Base-by-base conservation (phyloP, 768 basidiomycete genomes). In the Cystofilobasidium capitatum region DNA sequence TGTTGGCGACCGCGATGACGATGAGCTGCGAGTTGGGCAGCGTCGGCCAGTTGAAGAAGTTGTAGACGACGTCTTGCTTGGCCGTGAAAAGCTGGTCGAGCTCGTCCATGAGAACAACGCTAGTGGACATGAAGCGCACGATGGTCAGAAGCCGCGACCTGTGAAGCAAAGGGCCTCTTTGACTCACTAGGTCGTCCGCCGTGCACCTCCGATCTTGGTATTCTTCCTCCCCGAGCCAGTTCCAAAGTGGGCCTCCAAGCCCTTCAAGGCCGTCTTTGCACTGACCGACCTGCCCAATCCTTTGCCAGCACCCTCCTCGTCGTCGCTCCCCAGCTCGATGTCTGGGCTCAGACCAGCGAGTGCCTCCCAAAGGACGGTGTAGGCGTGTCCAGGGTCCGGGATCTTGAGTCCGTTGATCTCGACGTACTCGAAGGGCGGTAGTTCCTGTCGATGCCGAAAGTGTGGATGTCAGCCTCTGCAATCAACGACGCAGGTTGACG, bases 11-110 rank as follows among this genome's bases (percentile, higher is more conserved):
- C 0, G 96, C 94, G 60, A 99, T 83, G 1, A 99, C 96, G 61
- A 97, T 86, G 7, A 99, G 82, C 76, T 88, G 89, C 66, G 91
- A 92, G 24, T 85, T 86, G 0, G 83, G 81, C 60, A 96, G 80
- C 4, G 92, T 94, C 1, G 96, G 96, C 94, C 96, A 99, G 75
- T 99, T 98, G 82, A 98, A 98, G 78, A 99, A 98, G 74, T 97
- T 97, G 78, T 99, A 99, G 26, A 99, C 88, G 13, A 99, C 94
- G 67, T 99, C 94, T 76, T 99, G 94, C 75, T 96, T 96, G 22
- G 88, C 81, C 0, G 94, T 98, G 72, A 98, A 85, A 35, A 99
- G 82, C 76, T 98, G 96, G 77, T 99, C 96, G 6, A 99, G 82
- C 78, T 99, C 96, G 76, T 99, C 94, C 90, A 99, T 98, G 20